Percentiles rank a stretch among this genome's conserved stretches.
phyloP scores from a whole-genome alignment of 176 grass and related monocot species.

The Typha latifolia region DNA sequence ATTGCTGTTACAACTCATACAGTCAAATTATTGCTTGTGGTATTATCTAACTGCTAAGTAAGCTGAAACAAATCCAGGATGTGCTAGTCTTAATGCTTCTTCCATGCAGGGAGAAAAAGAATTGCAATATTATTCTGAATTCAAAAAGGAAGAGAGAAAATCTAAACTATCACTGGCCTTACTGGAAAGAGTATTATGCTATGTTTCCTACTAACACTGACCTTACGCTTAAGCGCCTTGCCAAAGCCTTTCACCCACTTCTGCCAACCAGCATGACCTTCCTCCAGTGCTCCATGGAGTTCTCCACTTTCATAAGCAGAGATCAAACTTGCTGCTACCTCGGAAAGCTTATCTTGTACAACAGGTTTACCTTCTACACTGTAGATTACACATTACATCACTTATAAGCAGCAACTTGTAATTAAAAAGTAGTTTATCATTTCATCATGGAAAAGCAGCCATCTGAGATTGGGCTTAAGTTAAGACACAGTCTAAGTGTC shows the following conservation, averaged over 20 bases:
- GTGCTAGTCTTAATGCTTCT: too few relatives aligned
- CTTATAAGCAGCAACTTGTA: not conserved
- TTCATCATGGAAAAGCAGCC: not conserved
- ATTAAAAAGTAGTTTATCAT: not conserved
- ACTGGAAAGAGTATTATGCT: not conserved
- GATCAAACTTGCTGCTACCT: conserved; percentile 52
- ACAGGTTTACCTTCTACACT: conserved; percentile 78
- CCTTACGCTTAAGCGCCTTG: conserved; percentile 75
- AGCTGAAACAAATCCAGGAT: too few relatives aligned
- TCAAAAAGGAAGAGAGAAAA: not conserved
- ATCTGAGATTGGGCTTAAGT: not conserved
- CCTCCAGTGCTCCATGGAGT: conserved; percentile 59
- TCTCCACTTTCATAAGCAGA: conserved; percentile 70
- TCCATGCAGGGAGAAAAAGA: not conserved
- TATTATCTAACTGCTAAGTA: too few relatives aligned
- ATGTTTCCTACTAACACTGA: conserved; percentile 15
- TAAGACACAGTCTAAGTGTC: not conserved
- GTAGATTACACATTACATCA: conserved; percentile 19
- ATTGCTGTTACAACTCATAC: too few relatives aligned
- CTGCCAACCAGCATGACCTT: conserved; percentile 67
- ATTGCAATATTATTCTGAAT: not conserved
- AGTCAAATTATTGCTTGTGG: too few relatives aligned
- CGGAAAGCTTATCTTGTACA: conserved; percentile 86
- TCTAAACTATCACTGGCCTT: not conserved
- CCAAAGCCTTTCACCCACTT: conserved; percentile 88